Evolutionary conservation across 2,329 filamentous ascomycete genomes (phyloP).

Genomic region (Talaromyces sp.): DNA sequence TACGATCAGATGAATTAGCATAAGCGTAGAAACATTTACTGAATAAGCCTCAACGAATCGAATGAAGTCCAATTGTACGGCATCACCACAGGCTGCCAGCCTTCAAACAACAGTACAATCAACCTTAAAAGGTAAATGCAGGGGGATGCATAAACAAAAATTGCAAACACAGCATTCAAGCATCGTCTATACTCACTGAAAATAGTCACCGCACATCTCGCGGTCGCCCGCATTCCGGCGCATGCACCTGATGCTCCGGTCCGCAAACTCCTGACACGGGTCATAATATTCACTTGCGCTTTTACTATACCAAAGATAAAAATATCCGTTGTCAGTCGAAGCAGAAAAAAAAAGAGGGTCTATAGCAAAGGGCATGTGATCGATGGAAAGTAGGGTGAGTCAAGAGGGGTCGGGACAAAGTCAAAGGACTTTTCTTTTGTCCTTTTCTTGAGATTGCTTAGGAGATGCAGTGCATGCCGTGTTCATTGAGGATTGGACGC

Average conservation of each 20-base stretch:
- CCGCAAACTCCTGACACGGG: constrained; percentile 89
- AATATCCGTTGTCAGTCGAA: not conserved
- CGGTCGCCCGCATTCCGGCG: constrained; percentile 83
- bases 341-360: not conserved
- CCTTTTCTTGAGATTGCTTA: not conserved
- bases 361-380: constrained; percentile 7
- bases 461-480: constrained; percentile 10
- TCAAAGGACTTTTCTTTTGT: not conserved
- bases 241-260: constrained; percentile 80
- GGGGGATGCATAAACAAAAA: not conserved
- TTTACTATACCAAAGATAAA: constrained; percentile 58
- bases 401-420: not conserved
- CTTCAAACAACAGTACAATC: not conserved
- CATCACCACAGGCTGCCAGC: not conserved
- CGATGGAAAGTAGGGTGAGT: not conserved
- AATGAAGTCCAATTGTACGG: not conserved
- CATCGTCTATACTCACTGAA: constrained; percentile 64
- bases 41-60: not conserved
- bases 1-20: constrained; percentile 36
- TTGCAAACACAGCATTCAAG: not conserved
- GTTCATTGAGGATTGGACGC: constrained; percentile 18
- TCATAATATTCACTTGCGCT: constrained; percentile 86
- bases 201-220: constrained; percentile 90
- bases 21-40: not conserved
- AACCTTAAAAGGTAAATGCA: not conserved